A percentile compares a stretch with the other conserved stretches of the same genome.
Evolutionary conservation across 148 eudicot species (phyloP).

Genomic region (Silene uniflora): DNA sequence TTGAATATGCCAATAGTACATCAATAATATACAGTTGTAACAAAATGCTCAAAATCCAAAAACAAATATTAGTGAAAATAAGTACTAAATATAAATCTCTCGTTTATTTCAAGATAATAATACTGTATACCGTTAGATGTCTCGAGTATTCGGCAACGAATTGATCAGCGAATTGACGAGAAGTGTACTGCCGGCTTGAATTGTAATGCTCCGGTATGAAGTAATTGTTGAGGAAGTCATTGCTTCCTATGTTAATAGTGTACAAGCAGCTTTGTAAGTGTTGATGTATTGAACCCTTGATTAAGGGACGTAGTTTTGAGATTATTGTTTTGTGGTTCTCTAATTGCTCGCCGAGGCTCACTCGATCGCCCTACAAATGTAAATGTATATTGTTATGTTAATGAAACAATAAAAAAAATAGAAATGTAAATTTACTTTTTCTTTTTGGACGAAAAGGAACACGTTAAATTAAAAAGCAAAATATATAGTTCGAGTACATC

Average conservation of each 20-base stretch:
- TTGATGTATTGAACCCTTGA: neutral
- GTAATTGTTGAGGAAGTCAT: constrained; percentile 21
- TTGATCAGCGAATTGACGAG: constrained; percentile 1
- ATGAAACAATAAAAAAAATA: too few species aligned
- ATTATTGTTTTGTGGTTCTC: constrained; percentile 6
- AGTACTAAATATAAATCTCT: neutral
- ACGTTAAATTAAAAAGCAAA: too few species aligned
- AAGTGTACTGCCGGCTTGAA: neutral
- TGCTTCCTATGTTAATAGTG: constrained; percentile 11
- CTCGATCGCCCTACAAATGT: constrained; percentile 8
- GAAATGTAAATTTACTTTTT: too few species aligned
- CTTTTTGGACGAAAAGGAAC: too few species aligned
- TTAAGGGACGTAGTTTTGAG: neutral
- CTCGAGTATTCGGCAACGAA: constrained; percentile 1
- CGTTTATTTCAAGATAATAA: too few species aligned
- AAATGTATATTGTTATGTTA: too few species aligned
- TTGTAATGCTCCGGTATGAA: neutral
- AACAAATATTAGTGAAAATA: neutral
- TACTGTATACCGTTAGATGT: constrained; percentile 9
- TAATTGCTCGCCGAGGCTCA: constrained; percentile 1
- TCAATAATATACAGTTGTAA: neutral
- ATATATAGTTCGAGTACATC: too few species aligned
- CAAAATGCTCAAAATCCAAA: neutral
- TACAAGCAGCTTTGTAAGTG: constrained; percentile 13
- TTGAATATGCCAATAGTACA: neutral